phyloP scores from a whole-genome alignment of 768 basidiomycete species.

The Phlebiopsis gigantea region DNA sequence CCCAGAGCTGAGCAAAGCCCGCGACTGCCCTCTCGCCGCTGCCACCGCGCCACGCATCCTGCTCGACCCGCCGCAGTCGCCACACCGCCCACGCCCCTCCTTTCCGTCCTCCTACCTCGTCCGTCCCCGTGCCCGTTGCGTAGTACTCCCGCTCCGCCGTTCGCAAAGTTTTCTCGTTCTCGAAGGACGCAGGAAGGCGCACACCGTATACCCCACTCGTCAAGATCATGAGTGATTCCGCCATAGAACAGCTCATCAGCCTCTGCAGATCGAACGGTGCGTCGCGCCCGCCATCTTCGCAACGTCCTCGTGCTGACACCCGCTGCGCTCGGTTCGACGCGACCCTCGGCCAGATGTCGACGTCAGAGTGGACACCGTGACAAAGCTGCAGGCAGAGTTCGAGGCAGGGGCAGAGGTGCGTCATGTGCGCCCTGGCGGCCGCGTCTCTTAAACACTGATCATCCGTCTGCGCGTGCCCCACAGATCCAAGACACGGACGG shows the following conservation, averaged over 20 bases:
- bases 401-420: slow-evolving; percentile 66
- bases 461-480: not conserved
- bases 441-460: not conserved
- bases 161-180: not conserved
- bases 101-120: not conserved
- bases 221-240: slow-evolving; percentile 24
- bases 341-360: slow-evolving; percentile 56
- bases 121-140: not conserved
- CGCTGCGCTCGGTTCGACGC: slow-evolving; percentile 3
- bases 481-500: slow-evolving; percentile 73
- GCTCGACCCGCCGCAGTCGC: not conserved
- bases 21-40: not conserved
- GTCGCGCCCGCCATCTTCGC: slow-evolving; percentile 4
- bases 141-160: not conserved
- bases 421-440: not conserved
- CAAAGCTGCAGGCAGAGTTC: slow-evolving; percentile 72
- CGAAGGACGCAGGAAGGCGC: not conserved
- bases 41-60: not conserved
- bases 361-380: slow-evolving; percentile 72
- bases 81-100: not conserved
- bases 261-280: slow-evolving; percentile 29
- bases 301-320: not conserved
- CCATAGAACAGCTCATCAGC: slow-evolving; percentile 24
- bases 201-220: slow-evolving; percentile 8
- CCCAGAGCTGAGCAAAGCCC: not conserved